Percentiles rank a stretch among this genome's conserved stretches.
phyloP scores from a whole-genome alignment of 352 stramenopile genomes.

The Phytophthora pinifolia region DNA sequence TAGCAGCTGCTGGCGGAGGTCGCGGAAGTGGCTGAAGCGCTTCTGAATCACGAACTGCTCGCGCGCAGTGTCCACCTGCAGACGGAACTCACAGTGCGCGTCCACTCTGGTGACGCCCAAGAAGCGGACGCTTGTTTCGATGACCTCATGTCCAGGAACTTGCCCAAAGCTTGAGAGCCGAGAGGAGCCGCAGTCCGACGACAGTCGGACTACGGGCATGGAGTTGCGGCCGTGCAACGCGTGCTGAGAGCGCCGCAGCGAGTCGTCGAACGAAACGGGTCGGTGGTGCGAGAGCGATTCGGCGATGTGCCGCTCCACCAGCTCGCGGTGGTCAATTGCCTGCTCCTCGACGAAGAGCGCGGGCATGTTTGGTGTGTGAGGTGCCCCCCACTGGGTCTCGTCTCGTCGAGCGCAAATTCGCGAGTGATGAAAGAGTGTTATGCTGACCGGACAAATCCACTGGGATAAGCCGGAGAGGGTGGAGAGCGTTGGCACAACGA shows the following conservation, averaged over 20 bases:
- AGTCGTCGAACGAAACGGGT: constrained; percentile 23
- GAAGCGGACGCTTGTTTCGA: constrained; percentile 43
- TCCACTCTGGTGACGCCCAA: constrained; percentile 37
- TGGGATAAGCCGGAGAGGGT: constrained; percentile 26
- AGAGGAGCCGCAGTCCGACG: constrained; percentile 15
- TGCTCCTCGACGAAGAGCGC: constrained; percentile 11
- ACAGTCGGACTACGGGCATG: constrained; percentile 13
- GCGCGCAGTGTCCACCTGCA: constrained; percentile 56
- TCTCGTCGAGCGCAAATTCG: constrained; percentile 13
- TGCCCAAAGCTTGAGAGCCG: constrained; percentile 22
- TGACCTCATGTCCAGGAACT: constrained; percentile 37
- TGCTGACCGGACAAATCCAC: constrained; percentile 9
- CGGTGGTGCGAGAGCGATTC: constrained; percentile 11
- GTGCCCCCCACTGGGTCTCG: background rate
- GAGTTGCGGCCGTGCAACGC: constrained; percentile 7
- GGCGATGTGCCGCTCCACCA: constrained; percentile 24
- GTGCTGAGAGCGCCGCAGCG: constrained; percentile 10
- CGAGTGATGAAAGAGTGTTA: constrained; percentile 12
- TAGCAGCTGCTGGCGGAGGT: constrained; percentile 54
- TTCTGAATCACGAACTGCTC: constrained; percentile 61
- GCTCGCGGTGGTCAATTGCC: constrained; percentile 8
- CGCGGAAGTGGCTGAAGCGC: constrained; percentile 74
- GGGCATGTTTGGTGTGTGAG: constrained; percentile 8
- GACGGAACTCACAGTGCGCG: constrained; percentile 51
- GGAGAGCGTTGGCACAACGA: constrained; percentile 25